phyloP scores from a whole-genome alignment of 1,139 yeast species.

The Kluyveromyces sp. region DNA sequence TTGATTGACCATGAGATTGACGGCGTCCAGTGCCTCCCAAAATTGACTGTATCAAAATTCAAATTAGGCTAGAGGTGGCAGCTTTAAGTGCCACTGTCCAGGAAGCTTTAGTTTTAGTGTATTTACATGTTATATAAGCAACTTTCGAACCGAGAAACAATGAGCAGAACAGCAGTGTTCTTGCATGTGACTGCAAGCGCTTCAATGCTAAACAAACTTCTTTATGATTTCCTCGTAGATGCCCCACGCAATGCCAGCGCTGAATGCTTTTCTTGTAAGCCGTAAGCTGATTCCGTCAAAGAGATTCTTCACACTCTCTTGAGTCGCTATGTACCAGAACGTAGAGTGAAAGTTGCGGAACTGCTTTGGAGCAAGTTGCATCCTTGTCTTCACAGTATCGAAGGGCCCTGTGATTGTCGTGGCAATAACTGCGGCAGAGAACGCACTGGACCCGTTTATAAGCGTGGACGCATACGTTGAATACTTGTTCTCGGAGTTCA shows the following conservation, averaged over 20 bases:
- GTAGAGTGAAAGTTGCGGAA: conserved; percentile 40
- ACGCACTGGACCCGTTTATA: conserved; percentile 65
- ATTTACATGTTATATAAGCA: neutral
- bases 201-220: conserved; percentile 19
- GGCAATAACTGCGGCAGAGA: conserved; percentile 68
- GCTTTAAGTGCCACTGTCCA: neutral
- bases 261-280: conserved; percentile 74
- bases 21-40: conserved; percentile 28
- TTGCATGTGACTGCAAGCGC: too few species aligned
- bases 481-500: conserved; percentile 14
- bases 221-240: conserved; percentile 83
- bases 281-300: conserved; percentile 82
- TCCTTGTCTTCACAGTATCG: conserved; percentile 86
- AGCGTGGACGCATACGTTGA: conserved; percentile 43
- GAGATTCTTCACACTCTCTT: conserved; percentile 56
- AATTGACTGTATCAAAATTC: neutral
- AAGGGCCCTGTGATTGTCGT: conserved; percentile 91
- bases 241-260: conserved; percentile 97
- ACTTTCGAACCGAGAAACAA: too few species aligned
- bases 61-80: neutral
- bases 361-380: conserved; percentile 58
- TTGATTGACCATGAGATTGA: conserved; percentile 35
- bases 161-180: too few species aligned
- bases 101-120: neutral
- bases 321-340: conserved; percentile 36